Base-by-base conservation (phyloP, 2,329 filamentous ascomycete genomes). In the Fusarium continuum region DNA sequence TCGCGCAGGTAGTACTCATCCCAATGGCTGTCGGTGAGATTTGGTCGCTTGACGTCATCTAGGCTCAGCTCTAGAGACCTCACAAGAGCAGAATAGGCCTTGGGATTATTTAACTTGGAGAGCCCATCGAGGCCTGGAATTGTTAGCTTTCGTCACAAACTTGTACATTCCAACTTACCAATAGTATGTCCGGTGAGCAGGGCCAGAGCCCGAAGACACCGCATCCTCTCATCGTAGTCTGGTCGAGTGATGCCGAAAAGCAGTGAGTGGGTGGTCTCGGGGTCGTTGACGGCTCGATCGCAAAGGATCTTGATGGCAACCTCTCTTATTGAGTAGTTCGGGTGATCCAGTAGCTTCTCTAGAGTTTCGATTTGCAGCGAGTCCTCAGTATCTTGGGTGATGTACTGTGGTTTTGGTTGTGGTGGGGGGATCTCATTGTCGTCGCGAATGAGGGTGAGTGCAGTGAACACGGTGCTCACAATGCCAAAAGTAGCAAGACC, bases 331-430 rank as follows among this genome's bases (percentile, higher is more conserved):
- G 89, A 85, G 70, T 86, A 88, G 74, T 88, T 94, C 58, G 89
- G 89, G 73, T 90, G 90, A 46, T 84, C 80, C 11, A 91, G 79
- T 5, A 93, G 82, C 63, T 86, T 89, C 46, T 87, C 80, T 9
- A 93, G 79, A 0, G 91, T 93, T 35, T 83, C 80, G 10, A 87
- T 72, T 55, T 87, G 85, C 35, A 93, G 80, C 3, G 89, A 85
- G 71, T 92, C 89, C 70, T 93, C 90, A 3, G 89, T 91, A 20
- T 90, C 87, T 73, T 92, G 88, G 13, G 87, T 90, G 64, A 92
- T 90, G 73, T 91, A 91, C 66, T 89, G 85, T 45, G 89, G 85
- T 72, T 89, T 88, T 29, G 87, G 87, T 57, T 87, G 85, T 31
- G 80, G 72, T 29, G 86, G 83, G 57, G 86, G 86, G 70, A 95